Evolutionary conservation across 1,284 basidiomycete genomes (phyloP).

Genomic region (Ceratobasidium sp.): DNA sequence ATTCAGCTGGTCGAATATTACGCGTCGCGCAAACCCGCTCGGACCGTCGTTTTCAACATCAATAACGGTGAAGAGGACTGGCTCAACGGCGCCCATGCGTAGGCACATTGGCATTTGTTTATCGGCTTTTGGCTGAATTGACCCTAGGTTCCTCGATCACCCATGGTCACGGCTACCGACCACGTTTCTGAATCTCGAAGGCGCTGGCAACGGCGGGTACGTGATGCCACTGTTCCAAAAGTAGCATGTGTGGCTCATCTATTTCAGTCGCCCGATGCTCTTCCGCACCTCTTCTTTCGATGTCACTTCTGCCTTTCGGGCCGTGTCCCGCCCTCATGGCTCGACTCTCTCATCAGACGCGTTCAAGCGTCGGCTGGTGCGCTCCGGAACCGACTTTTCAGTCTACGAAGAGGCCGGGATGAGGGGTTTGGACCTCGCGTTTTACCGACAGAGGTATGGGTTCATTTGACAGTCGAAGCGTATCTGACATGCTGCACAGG

Average conservation of each 20-base stretch:
- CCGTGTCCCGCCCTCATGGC: slow-evolving; percentile 68
- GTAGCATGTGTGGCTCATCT: not conserved
- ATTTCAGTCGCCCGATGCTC: slow-evolving; percentile 64
- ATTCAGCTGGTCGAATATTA: slow-evolving; percentile 71
- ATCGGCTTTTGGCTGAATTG: not conserved
- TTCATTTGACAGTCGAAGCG: not conserved
- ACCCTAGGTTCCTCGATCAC: slow-evolving; percentile 68
- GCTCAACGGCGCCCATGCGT: slow-evolving; percentile 72
- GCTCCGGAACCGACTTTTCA: slow-evolving; percentile 72
- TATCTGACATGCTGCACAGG: not conserved
- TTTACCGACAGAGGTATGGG: slow-evolving; percentile 68
- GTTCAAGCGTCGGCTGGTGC: slow-evolving; percentile 65
- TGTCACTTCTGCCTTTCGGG: slow-evolving; percentile 58
- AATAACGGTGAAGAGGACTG: slow-evolving; percentile 84
- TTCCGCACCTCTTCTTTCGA: slow-evolving; percentile 68
- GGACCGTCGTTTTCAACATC: slow-evolving; percentile 77
- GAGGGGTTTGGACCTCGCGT: slow-evolving; percentile 74
- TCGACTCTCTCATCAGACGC: slow-evolving; percentile 70
- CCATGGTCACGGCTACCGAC: slow-evolving; percentile 71
- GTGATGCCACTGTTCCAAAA: slow-evolving; percentile 43
- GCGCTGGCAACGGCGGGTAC: slow-evolving; percentile 78
- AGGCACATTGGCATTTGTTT: slow-evolving; percentile 45
- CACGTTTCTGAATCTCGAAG: slow-evolving; percentile 79
- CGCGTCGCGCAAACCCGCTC: slow-evolving; percentile 58
- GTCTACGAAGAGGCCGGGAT: slow-evolving; percentile 63